Conservation (phyloP, 1,284 basidiomycete genomes). For the Ustilago bromivora region DNA sequence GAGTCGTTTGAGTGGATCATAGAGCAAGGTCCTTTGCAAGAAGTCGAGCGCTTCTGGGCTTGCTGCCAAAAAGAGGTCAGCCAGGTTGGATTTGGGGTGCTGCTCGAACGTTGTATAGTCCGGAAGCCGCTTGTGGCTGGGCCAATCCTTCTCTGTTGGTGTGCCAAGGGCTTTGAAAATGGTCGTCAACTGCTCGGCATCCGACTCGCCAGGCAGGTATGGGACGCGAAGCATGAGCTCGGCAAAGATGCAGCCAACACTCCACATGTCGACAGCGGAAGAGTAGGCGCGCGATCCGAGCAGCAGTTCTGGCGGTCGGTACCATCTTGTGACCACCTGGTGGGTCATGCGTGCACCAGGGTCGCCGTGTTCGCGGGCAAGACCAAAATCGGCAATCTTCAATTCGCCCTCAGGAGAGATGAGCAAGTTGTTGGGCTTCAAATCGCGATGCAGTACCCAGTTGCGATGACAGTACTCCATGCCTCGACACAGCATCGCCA, state of each 20-base stretch:
- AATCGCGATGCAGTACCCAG: slow-evolving; percentile 91
- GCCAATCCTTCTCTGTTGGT: slow-evolving; percentile 96
- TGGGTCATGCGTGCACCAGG: slow-evolving; percentile 95
- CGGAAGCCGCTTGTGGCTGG: slow-evolving; percentile 77
- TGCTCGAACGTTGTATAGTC: slow-evolving; percentile 56
- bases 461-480: slow-evolving; percentile 97
- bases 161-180: slow-evolving; percentile 94
- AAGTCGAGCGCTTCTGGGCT: slow-evolving; percentile 88
- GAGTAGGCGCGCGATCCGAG: slow-evolving; percentile 89
- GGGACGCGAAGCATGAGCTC: slow-evolving; percentile 95
- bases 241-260: slow-evolving; percentile 93
- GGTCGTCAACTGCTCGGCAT: slow-evolving; percentile 94
- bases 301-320: slow-evolving; percentile 92
- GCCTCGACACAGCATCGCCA: slow-evolving; percentile 96
- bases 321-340: slow-evolving; percentile 98
- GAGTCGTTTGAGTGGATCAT: slow-evolving; percentile 86
- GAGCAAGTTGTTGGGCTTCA: slow-evolving; percentile 98
- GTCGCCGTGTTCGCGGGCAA: slow-evolving; percentile 93
- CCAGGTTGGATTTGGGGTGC: slow-evolving; percentile 83
- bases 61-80: slow-evolving; percentile 89
- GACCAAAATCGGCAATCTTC: slow-evolving; percentile 98
- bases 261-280: slow-evolving; percentile 91
- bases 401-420: slow-evolving; percentile 90
- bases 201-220: slow-evolving; percentile 90
- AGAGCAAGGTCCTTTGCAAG: slow-evolving; percentile 81